Base-by-base conservation (phyloP, 257 asterid genomes). In the Solanum virginianum region DNA sequence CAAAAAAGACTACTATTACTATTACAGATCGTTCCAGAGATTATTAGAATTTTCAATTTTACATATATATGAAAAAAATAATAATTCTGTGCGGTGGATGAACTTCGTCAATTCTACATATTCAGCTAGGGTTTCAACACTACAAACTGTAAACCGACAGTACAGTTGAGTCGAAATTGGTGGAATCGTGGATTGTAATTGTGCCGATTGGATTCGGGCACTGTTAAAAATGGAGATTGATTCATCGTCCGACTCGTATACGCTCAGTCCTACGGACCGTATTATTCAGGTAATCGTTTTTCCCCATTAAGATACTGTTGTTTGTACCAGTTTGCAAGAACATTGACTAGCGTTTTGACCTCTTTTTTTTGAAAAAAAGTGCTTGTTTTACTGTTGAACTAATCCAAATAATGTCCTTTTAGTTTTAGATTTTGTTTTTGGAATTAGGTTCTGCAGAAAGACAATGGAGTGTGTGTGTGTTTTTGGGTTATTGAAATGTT, bases 161-260 rank as follows among this genome's bases (percentile, higher is more conserved):
- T 49, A 14, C 55, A 56, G 56, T 72, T 79, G 81, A 49, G 82
- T 24, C 8, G 62, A 75, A 24, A 75, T 49, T 75, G 83, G 66
- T 79, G 29, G 65, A 79, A 53, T 79, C 54, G 83, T 29, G 66
- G 29, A 26, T 53, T 77, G 69, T 68, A 69, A 74, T 81, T 93
- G 94, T 91, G 86, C 91, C 93, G 92, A 84, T 88, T 91, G 97
- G 95, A 83, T 92, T 83, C 88, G 89, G 87, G 81, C 80, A 62
- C 82, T 92, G 91, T 88, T 93, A 54, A 85, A 87, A 55, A 94
- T 95, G 97, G 98, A 93, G 88, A 84, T 91, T 69, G 95, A 91
- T 87, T 92, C 92, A 53, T 86, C 96, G 89, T 90, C 92, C 6
- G 83, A 79, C 11, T 54, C 66, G 9, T 32, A 79, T 53, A 26